phyloP scores from a whole-genome alignment of 805 yeast species.

The Candida nitratophila region DNA sequence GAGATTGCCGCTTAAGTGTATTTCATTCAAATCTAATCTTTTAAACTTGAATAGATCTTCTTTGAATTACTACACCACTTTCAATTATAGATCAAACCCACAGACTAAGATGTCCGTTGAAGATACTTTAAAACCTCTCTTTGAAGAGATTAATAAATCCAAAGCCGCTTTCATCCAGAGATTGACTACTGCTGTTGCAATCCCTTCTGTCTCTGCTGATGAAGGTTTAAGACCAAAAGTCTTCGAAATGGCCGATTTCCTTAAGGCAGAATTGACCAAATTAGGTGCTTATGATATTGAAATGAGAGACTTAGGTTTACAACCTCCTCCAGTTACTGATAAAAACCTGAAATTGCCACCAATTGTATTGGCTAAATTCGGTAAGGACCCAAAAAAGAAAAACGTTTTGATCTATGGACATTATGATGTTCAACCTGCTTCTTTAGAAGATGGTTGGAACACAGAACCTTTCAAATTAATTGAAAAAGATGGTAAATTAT shows the following conservation, averaged over 20 bases:
- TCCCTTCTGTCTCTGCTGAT: slow-evolving; percentile 92
- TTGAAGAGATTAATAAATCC: slow-evolving; percentile 62
- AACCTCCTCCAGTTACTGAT: slow-evolving; percentile 83
- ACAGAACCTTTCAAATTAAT: slow-evolving; percentile 82
- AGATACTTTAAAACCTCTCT: slow-evolving; percentile 27
- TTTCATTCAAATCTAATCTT: no score
- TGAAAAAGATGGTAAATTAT: slow-evolving; percentile 62
- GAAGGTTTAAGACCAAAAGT: slow-evolving; percentile 84
- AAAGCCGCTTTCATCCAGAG: slow-evolving; percentile 69
- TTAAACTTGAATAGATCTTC: background rate
- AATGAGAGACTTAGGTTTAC: slow-evolving; percentile 76
- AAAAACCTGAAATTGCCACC: slow-evolving; percentile 79
- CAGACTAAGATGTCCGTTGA: slow-evolving; percentile 20
- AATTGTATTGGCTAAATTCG: slow-evolving; percentile 84
- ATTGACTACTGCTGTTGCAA: slow-evolving; percentile 79
- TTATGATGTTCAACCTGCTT: slow-evolving; percentile 98
- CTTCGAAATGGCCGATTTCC: slow-evolving; percentile 80
- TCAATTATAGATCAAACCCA: background rate
- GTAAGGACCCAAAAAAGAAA: slow-evolving; percentile 75
- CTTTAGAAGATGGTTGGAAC: slow-evolving; percentile 88
- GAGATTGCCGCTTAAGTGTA: background rate
- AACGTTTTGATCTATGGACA: slow-evolving; percentile 93
- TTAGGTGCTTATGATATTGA: slow-evolving; percentile 82
- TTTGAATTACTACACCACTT: background rate
- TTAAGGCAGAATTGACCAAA: slow-evolving; percentile 56